Conservation (phyloP, 441 rosid genomes). For the Syzygium syzygioides region DNA sequence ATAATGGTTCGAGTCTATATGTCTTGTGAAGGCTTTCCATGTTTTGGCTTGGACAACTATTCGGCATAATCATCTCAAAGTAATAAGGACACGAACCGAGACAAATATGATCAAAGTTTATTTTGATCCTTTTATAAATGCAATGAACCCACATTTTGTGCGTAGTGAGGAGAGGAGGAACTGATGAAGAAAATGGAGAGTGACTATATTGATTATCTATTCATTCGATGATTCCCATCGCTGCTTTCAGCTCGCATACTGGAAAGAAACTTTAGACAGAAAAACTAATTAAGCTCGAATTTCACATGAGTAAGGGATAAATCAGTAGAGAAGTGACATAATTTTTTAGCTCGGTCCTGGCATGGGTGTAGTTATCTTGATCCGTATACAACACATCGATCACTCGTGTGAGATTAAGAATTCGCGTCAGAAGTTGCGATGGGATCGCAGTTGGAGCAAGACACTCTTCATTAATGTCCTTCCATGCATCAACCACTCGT, state of each 20-base stretch:
- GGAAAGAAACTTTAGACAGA: not conserved
- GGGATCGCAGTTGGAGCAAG: not conserved
- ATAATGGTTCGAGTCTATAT: too few species aligned
- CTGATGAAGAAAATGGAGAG: not conserved
- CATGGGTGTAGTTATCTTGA: not conserved
- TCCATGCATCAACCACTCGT: not conserved
- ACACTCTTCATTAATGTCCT: not conserved
- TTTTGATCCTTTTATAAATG: too few species aligned
- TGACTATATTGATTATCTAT: too few species aligned
- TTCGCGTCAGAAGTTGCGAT: not conserved
- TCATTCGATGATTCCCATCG: too few species aligned
- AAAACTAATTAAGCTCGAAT: not conserved
- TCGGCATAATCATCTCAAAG: too few species aligned
- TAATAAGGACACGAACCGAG: too few species aligned
- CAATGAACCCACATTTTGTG: not conserved
- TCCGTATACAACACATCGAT: not conserved
- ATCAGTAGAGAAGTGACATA: not conserved
- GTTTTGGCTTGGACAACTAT: too few species aligned
- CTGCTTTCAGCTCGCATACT: too few species aligned
- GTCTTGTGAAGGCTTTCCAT: too few species aligned
- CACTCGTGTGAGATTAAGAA: not conserved
- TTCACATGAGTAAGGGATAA: not conserved
- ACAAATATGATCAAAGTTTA: too few species aligned
- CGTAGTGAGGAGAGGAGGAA: not conserved
- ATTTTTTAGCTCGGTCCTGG: not conserved